Evolutionary conservation across 2,329 filamentous ascomycete species (phyloP).

Genomic region (Beauveria asiatica): DNA sequence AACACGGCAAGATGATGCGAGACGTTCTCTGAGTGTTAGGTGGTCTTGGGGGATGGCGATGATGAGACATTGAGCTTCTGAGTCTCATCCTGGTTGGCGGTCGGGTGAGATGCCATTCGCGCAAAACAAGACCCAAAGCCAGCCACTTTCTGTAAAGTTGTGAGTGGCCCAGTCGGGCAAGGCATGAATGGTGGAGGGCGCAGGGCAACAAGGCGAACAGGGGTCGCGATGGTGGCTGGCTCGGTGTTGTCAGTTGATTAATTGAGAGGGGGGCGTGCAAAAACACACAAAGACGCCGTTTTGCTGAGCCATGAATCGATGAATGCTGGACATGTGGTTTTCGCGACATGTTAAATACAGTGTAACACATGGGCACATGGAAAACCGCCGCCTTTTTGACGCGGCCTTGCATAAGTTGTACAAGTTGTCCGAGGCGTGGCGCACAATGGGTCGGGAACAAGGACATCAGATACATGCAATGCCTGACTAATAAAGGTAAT

Average conservation of each 20-base stretch:
- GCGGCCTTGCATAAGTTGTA: not conserved
- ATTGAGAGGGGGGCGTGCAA: too few species aligned
- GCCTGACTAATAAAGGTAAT: too few species aligned
- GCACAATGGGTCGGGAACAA: not conserved
- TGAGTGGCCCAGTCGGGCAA: not conserved
- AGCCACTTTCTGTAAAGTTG: not conserved
- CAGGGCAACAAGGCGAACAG: not conserved
- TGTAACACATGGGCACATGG: too few species aligned
- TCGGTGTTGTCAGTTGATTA: too few species aligned
- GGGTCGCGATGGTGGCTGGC: slow-evolving; percentile 6
- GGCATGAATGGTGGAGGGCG: not conserved
- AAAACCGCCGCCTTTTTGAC: not conserved
- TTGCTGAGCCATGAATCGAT: too few species aligned
- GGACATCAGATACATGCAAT: not conserved
- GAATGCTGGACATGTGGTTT: too few species aligned
- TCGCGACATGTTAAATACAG: too few species aligned
- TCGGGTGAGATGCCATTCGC: not conserved
- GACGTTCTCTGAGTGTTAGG: not conserved
- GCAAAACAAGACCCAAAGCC: not conserved
- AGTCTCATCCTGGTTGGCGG: not conserved
- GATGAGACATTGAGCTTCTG: not conserved
- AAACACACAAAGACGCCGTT: too few species aligned
- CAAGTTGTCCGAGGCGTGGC: not conserved
- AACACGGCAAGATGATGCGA: not conserved
- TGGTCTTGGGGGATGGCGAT: not conserved